Evolutionary conservation across 371 early-diverging fungal species (phyloP), one percentile per base, ranked within the genome.

Genomic region (Mortierella polycephala): DNA sequence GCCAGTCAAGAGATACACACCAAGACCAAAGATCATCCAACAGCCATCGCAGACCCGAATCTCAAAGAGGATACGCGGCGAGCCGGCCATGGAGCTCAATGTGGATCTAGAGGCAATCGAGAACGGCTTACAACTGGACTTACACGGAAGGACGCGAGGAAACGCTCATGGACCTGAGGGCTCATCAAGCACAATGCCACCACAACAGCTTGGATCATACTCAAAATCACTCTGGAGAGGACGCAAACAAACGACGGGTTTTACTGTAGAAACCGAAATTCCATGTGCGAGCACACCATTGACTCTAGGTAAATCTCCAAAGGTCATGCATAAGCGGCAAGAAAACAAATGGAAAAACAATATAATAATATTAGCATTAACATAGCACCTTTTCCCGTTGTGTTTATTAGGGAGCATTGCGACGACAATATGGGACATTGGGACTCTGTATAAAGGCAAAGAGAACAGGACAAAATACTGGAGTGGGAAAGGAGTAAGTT

Each of bases 351-450:
- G n/a, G n/a, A n/a, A n/a, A n/a, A n/a, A n/a, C n/a, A n/a, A n/a
- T n/a, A n/a, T n/a, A n/a, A n/a, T n/a, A n/a, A n/a, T n/a, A 11
- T 8, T 14, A 23, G 11, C 11, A 39, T 18, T 61, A 62, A 21
- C 23, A 20, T 7, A 1, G 13, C 14, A 14, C 12, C 14, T 20
- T 20, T 51, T 11, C 18, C 41, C 45, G 20, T n/a, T 9, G 30
- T 44, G 11, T 23, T 39, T 44, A 12, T 21, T 57, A 75, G 77
- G 70, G 7, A 81, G 82, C 60, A 76, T 81, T 41, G 70, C 62
- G 10, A 81, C 82, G 5, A 81, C 82, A 4, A 73, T 81, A 8
- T 81, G 82, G 82, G 82, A 81, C 11, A 30, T 73, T 16, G 82
- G 82, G 11, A 47, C 50, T 11, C n/a, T 81, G 8, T 70, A 76